phyloP scores from a whole-genome alignment of 306 rosid species.

The Begonia fuchsioides region DNA sequence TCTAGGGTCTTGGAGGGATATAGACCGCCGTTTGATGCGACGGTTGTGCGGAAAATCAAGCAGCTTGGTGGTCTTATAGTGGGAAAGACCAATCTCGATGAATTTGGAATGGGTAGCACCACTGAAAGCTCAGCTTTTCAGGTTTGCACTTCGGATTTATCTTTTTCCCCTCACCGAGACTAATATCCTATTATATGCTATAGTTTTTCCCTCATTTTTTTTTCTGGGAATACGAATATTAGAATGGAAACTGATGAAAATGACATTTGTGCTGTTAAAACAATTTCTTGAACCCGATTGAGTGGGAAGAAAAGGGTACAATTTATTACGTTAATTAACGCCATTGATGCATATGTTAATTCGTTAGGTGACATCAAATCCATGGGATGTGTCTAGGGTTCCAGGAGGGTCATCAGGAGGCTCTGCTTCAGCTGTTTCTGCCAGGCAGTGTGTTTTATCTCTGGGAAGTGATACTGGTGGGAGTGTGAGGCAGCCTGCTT shows the following conservation, averaged over 20 bases:
- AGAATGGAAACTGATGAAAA: not conserved
- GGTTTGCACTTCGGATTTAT: constrained; percentile 26
- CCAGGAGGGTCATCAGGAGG: constrained; percentile 99
- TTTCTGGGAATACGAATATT: not conserved
- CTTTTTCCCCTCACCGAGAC: not conserved
- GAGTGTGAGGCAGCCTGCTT: constrained; percentile 98
- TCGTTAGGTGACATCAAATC: constrained; percentile 95
- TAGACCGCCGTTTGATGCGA: constrained; percentile 79
- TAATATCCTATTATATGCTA: not conserved
- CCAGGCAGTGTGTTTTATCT: constrained; percentile 79
- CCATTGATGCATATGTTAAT: constrained; percentile 74
- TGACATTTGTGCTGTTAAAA: not conserved
- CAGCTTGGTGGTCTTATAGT: constrained; percentile 69
- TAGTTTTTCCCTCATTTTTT: not conserved
- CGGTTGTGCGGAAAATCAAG: constrained; percentile 59
- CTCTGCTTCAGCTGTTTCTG: constrained; percentile 97
- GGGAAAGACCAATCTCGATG: constrained; percentile 93
- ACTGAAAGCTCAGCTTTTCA: constrained; percentile 91
- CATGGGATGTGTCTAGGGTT: constrained; percentile 88
- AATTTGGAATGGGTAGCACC: constrained; percentile 97
- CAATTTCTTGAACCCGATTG: not conserved
- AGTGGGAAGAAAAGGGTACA: not conserved
- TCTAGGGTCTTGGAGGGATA: constrained; percentile 65
- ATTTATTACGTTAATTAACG: constrained; percentile 51
- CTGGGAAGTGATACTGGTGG: constrained; percentile 99